These are phyloP conservation scores for Echeveria elegans DNA, from an alignment of 164 flowering plant species.

Conservation along the genomic window DNA sequence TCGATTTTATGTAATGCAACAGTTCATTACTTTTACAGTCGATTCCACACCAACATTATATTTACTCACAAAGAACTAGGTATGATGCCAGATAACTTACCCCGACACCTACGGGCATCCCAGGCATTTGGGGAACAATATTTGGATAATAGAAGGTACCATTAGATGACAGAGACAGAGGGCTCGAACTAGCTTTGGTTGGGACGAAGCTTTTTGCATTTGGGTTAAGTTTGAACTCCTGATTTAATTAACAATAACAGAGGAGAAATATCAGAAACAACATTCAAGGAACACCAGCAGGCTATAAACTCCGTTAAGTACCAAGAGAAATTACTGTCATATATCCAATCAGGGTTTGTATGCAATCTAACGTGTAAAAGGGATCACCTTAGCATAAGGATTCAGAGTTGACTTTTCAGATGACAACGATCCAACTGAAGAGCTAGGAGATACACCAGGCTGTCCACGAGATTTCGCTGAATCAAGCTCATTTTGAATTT, in stretches of 20 bases:
- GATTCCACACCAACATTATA: too few species aligned
- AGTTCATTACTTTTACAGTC: not conserved
- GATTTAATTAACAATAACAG: conserved; percentile 12
- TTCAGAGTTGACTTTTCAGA: conserved; percentile 87
- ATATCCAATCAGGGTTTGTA: not conserved
- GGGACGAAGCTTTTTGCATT: conserved; percentile 91
- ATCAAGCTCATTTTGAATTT: conserved; percentile 25
- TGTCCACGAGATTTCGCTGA: conserved; percentile 34
- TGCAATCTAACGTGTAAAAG: not conserved
- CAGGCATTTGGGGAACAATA: conserved; percentile 55
- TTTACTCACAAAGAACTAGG: not conserved
- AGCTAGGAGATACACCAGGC: conserved; percentile 75
- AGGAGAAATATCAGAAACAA: conserved; percentile 8
- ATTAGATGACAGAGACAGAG: conserved; percentile 68
- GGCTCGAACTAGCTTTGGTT: conserved; percentile 46
- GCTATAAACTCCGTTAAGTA: not conserved
- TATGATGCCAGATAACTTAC: conserved; percentile 33
- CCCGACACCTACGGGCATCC: conserved; percentile 72
- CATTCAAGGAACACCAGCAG: not conserved
- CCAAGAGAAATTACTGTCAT: not conserved
- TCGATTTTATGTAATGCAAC: not conserved
- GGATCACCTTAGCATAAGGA: conserved; percentile 82
- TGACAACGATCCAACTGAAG: conserved; percentile 79
- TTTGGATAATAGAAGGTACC: conserved; percentile 58
- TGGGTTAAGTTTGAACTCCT: conserved; percentile 95